Evolutionary conservation across 2,329 filamentous ascomycete species (phyloP).

Genomic region (Scedosporium minutisporum): DNA sequence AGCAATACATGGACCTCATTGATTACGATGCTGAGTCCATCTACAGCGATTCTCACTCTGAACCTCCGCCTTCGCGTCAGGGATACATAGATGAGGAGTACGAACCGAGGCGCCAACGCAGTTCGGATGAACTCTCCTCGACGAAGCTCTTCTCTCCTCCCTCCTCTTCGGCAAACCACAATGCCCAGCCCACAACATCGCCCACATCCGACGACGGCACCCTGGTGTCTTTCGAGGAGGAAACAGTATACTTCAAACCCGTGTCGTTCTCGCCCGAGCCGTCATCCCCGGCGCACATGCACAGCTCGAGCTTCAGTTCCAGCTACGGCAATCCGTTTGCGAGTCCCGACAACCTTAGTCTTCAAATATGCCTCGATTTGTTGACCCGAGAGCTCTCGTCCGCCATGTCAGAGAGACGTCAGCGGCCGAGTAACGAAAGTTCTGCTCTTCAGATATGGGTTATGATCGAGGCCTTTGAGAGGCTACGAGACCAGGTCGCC

Average conservation of each 20-base stretch:
- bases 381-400: conserved; percentile 39
- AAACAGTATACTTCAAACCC: conserved; percentile 37
- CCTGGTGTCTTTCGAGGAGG: conserved; percentile 36
- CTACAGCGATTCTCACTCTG: neutral
- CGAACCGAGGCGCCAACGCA: conserved; percentile 2
- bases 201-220: conserved; percentile 35
- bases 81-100: conserved; percentile 2
- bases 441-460: conserved; percentile 42
- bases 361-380: conserved; percentile 42
- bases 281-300: conserved; percentile 18
- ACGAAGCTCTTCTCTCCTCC: neutral
- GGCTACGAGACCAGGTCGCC: conserved; percentile 35
- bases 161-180: neutral
- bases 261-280: conserved; percentile 27
- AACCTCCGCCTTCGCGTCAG: neutral
- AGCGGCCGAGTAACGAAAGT: conserved; percentile 19
- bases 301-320: neutral
- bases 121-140: conserved; percentile 3
- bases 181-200: conserved; percentile 14
- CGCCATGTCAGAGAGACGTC: conserved; percentile 21
- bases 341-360: conserved; percentile 26
- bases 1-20: conserved; percentile 34
- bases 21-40: conserved; percentile 13
- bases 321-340: conserved; percentile 9
- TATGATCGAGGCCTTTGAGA: conserved; percentile 51